Evolutionary conservation across 2,329 filamentous ascomycete genomes (phyloP).

Genomic region (Rhytidhysteron rufulum): DNA sequence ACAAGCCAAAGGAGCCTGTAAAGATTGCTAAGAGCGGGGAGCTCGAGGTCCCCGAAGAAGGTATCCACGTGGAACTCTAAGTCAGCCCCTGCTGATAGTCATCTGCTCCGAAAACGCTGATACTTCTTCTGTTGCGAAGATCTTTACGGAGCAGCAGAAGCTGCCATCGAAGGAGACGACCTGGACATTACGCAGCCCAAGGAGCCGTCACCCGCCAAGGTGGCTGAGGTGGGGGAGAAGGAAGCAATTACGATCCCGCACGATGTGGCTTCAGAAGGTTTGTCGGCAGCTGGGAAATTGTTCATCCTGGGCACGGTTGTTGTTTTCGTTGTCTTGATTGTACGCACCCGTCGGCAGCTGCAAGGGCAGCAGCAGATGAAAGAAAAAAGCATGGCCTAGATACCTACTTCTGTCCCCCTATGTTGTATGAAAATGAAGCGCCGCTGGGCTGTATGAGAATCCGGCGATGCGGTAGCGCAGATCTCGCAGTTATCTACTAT

Average conservation of each 20-base stretch:
- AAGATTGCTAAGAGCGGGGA: conserved; percentile 83
- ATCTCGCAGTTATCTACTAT: conserved; percentile 2
- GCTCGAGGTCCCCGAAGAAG: conserved; percentile 79
- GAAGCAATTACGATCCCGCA: conserved; percentile 17
- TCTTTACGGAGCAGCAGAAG: conserved; percentile 41
- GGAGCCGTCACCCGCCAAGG: conserved; percentile 15
- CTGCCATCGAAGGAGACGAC: conserved; percentile 38
- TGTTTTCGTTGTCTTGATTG: conserved; percentile 38
- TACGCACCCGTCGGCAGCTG: conserved; percentile 31
- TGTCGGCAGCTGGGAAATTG: conserved; percentile 44
- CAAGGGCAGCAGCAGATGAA: conserved; percentile 19
- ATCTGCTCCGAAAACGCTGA: conserved; percentile 40
- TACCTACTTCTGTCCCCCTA: no score
- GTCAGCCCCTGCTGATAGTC: conserved; percentile 30
- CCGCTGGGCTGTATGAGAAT: not conserved
- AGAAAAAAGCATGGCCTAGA: conserved; percentile 40
- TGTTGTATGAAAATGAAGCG: conserved; percentile 4
- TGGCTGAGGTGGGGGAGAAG: conserved; percentile 23
- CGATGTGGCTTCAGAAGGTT: conserved; percentile 24
- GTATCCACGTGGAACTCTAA: conserved; percentile 89
- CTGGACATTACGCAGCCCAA: conserved; percentile 36
- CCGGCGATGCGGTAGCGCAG: conserved; percentile 8
- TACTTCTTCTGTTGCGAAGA: conserved; percentile 39
- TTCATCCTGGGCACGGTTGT: conserved; percentile 43
- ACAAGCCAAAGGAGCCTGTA: conserved; percentile 66